Evolutionary conservation across 1,139 yeast species (phyloP), one percentile per base, ranked within the genome.

Genomic region (Sugiyamaella paludigena): DNA sequence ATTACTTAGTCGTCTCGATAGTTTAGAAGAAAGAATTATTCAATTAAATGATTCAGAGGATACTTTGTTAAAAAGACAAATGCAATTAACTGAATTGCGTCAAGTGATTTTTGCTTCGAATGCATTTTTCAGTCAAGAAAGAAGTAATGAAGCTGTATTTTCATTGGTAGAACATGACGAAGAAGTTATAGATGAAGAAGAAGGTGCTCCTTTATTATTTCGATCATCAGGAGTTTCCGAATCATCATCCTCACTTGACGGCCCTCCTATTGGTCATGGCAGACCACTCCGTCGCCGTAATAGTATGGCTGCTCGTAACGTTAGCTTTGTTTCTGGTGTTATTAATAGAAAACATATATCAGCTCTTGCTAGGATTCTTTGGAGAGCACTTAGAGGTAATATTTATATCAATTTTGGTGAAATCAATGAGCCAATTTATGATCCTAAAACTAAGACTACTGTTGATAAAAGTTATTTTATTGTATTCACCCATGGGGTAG

Each of bases 381-480:
- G 98, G 98, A 80, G 98, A 70, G 83, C 83, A 1, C 76, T 92
- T 59, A 82, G 97, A 68, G 97, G 98, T 65, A 91, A 91, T 67
- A 73, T 92, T 62, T 86, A 77, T 66, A 82, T 88, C 68, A 81
- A 80, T 58, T 80, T 83, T 57, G 78, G 81, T 51, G 89, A 85
- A 56, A 75, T 89, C 54, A 71, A 75, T 2, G 84, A 83, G 58
- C 78, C 81, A 24, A 69, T 80, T 42, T 72, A 74, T 46, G 83
- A 80, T 50, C 69, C 76, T 11, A 74, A 73, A 53, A 62, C 78
- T 8, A 72, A 77, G 44, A 76, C 74, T 45, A 66, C 69, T 29
- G 73, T 79, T n/a, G 75, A 72, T 48, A 87, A 87, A 65, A 84
- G 80, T 60, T 87, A 86, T 7, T 89, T 91, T 62, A 80, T 92